A percentile compares a stretch with the other conserved stretches of the same genome.
These are phyloP conservation scores for Erysimum cheiri DNA, from an alignment of 441 rosid species.

Conservation along the genomic window DNA sequence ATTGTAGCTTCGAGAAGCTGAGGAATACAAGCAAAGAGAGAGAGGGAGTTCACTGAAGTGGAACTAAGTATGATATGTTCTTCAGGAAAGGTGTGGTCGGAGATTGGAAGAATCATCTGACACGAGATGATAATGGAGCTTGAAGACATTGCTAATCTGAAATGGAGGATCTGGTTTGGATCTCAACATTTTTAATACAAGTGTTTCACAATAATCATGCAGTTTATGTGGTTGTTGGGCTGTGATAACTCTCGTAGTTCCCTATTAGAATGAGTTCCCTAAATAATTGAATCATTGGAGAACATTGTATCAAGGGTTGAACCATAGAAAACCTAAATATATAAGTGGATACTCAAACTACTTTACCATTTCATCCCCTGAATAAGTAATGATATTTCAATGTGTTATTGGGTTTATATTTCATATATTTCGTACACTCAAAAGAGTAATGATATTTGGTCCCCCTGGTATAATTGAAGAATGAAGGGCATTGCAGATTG, in stretches of 20 bases:
- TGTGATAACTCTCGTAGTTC: neutral
- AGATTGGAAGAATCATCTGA: constrained; percentile 46
- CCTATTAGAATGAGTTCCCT: neutral
- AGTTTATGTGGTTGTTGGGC: constrained; percentile 14
- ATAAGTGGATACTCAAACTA: constrained; percentile 9
- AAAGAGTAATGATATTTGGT: neutral
- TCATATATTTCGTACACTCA: constrained; percentile 46
- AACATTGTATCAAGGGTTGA: neutral
- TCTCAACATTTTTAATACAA: constrained; percentile 32
- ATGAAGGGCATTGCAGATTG: constrained; percentile 37
- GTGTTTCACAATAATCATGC: constrained; percentile 18
- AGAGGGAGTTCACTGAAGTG: constrained; percentile 43
- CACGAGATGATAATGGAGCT: constrained; percentile 46
- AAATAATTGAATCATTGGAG: neutral
- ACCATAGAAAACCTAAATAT: neutral
- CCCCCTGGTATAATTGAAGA: constrained; percentile 61
- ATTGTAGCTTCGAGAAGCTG: constrained; percentile 48
- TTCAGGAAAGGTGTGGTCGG: constrained; percentile 46
- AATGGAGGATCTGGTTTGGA: constrained; percentile 39
- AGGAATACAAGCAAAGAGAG: constrained; percentile 40
- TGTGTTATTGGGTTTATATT: neutral
- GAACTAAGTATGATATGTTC: constrained; percentile 35
- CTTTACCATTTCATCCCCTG: neutral
- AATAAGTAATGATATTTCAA: neutral
- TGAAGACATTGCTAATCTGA: constrained; percentile 34